A percentile compares a stretch with the other conserved stretches of the same genome.
These are phyloP conservation scores for Capronia coronata DNA, from an alignment of 2,329 filamentous ascomycete genomes.

Conservation along the genomic window DNA sequence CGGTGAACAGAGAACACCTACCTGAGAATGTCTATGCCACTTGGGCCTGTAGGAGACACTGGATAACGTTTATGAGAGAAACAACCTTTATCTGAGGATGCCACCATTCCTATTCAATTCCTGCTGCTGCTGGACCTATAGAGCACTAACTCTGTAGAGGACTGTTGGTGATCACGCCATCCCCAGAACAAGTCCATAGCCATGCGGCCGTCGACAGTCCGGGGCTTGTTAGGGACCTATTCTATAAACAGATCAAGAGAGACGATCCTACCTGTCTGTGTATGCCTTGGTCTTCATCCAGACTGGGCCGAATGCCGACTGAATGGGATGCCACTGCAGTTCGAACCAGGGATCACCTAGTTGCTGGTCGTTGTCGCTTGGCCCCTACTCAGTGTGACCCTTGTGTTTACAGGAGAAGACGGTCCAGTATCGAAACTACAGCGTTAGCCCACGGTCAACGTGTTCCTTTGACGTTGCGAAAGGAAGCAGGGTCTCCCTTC, in stretches of 20 bases:
- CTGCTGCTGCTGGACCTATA: no score
- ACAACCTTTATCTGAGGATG: no score
- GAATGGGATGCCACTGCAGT: neutral
- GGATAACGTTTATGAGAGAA: no score
- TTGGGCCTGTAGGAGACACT: no score
- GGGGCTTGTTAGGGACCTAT: neutral
- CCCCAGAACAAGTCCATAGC: neutral
- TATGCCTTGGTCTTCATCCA: neutral
- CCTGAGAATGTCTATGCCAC: no score
- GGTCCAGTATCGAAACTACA: no score
- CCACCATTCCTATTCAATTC: no score
- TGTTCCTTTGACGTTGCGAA: no score
- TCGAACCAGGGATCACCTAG: neutral
- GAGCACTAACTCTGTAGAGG: no score
- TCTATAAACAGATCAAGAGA: constrained; percentile 1
- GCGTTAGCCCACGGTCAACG: no score
- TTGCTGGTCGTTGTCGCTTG: neutral
- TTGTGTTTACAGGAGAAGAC: neutral
- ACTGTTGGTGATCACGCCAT: neutral
- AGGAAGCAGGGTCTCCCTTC: no score
- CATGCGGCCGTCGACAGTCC: neutral
- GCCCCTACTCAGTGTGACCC: neutral
- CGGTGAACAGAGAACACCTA: no score
- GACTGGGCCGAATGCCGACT: neutral
- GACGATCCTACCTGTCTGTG: neutral